Conservation (phyloP, 2,329 filamentous ascomycete genomes). For the Fusarium dimerum region DNA sequence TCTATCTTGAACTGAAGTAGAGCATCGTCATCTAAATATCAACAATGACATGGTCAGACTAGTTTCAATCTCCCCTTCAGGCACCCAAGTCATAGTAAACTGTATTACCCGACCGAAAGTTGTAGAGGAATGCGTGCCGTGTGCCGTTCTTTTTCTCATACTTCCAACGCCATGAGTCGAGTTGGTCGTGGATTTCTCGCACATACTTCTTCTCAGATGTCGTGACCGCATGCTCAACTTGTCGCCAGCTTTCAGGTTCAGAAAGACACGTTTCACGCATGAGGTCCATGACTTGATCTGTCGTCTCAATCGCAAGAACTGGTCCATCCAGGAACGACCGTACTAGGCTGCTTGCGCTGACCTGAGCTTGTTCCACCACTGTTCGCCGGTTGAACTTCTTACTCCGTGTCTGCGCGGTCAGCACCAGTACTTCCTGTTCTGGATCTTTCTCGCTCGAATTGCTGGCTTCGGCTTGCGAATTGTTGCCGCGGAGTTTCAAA, state of each 20-base stretch:
- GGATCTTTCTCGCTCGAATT: slow-evolving; percentile 37
- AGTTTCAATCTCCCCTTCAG: slow-evolving; percentile 8
- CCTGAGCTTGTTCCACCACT: slow-evolving; percentile 78
- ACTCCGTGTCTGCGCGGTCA: slow-evolving; percentile 77
- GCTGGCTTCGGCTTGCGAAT: slow-evolving; percentile 32
- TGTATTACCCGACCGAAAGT: slow-evolving; percentile 81
- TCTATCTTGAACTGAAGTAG: neutral
- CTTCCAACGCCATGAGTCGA: slow-evolving; percentile 63
- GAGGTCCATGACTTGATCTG: slow-evolving; percentile 77
- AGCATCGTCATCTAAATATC: neutral
- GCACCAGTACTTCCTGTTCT: slow-evolving; percentile 78
- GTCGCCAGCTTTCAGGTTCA: slow-evolving; percentile 82
- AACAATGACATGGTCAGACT: neutral
- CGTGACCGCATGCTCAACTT: slow-evolving; percentile 74
- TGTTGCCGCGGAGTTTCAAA: slow-evolving; percentile 41
- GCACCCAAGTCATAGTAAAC: slow-evolving; percentile 78
- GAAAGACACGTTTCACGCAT: slow-evolving; percentile 74
- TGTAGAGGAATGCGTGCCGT: slow-evolving; percentile 84
- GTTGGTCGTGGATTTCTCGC: slow-evolving; percentile 76
- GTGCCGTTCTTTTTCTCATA: slow-evolving; percentile 56
- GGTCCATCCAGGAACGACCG: slow-evolving; percentile 74
- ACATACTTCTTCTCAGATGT: slow-evolving; percentile 80
- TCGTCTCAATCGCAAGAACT: slow-evolving; percentile 84
- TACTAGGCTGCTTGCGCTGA: slow-evolving; percentile 60
- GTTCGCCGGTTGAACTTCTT: slow-evolving; percentile 90